Evolutionary conservation across 192 early-diverging fungal genomes (phyloP), one percentile per base, ranked within the genome.

Genomic region (Nowakowskiella sp.): DNA sequence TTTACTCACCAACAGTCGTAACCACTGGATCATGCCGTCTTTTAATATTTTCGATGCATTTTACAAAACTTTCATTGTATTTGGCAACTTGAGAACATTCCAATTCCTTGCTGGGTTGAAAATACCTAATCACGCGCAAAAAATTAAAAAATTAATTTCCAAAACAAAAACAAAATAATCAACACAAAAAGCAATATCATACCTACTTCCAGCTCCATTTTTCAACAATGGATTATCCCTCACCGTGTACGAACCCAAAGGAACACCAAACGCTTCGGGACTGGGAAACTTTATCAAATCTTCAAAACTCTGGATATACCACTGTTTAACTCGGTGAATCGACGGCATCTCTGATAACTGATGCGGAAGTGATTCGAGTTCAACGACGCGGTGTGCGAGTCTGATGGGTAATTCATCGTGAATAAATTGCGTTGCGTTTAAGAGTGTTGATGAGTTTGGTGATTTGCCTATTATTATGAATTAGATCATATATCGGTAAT

Each of bases 271-370:
- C 3, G 52, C 57, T n/a, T 62, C 61, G 13, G 73, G 65, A 52
- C 42, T 56, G 2, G 81, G 78, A 51, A 86, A 80, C 43, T 78
- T 69, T 10, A 73, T 62, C 26, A 86, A 58, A 25, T 86, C 84
- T 58, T 86, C 73, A 68, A 91, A 92, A 42, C 86, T 89, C 46
- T 92, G 88, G 28, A 89, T 85, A 67, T 97, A 97, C 94, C 90
- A 92, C 61, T 90, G 76, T 64, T 92, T 91, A 27, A 97, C 94
- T n/a, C 81, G 77, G 31, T 81, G 61, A 47, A 97, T 87, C 23
- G 87, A 89, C 6, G 85, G 86, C 94, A 94, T 97, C 33, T 91
- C 75, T 50, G 78, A 82, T 29, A 97, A 76, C 29, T 80, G 77
- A 50, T 90, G 80, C 0, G 93, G 93, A 19, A 94, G 65, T 51